Evolutionary conservation across 805 yeast genomes (phyloP).

Genomic region (Candida silvatica): DNA sequence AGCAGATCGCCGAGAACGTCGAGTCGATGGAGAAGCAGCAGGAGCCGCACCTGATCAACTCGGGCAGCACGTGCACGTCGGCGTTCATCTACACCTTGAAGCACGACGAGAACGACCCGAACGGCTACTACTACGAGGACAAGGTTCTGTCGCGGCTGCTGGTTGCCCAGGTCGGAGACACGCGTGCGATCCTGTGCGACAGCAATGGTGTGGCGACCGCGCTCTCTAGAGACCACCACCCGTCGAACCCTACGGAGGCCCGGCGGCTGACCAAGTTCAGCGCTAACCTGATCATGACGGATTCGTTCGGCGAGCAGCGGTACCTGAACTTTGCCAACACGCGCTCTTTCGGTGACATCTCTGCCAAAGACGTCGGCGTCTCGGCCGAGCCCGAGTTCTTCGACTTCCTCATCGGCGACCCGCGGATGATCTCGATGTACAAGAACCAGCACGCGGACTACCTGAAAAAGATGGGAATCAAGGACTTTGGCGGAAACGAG

Average conservation of each 20-base stretch:
- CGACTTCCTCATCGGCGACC: slow-evolving; percentile 61
- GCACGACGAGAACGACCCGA: slow-evolving; percentile 19
- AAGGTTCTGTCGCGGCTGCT: slow-evolving; percentile 57
- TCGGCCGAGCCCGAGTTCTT: slow-evolving; percentile 87
- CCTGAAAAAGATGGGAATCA: slow-evolving; percentile 11
- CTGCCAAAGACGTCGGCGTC: slow-evolving; percentile 76
- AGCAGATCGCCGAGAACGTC: slow-evolving; percentile 1
- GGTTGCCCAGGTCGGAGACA: slow-evolving; percentile 90
- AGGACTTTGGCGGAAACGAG: slow-evolving; percentile 72
- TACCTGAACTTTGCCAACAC: slow-evolving; percentile 81
- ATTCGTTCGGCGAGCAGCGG: slow-evolving; percentile 89
- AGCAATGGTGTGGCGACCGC: slow-evolving; percentile 70
- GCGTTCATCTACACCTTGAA: slow-evolving; percentile 23
- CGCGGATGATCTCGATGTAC: slow-evolving; percentile 28
- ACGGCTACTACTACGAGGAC: slow-evolving; percentile 52
- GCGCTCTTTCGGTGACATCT: slow-evolving; percentile 83
- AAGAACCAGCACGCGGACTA: slow-evolving; percentile 15
- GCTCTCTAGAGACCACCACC: slow-evolving; percentile 78
- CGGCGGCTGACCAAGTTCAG: slow-evolving; percentile 58
- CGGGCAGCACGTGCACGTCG: slow-evolving; percentile 30
- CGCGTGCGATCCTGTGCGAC: slow-evolving; percentile 82
- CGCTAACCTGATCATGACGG: slow-evolving; percentile 62
- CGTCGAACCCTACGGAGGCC: slow-evolving; percentile 72
- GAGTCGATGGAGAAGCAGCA: slow-evolving; percentile 1
- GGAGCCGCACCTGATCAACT: slow-evolving; percentile 12